Conservation (phyloP, 2,329 filamentous ascomycete species). For the Nothopassalora personata region DNA sequence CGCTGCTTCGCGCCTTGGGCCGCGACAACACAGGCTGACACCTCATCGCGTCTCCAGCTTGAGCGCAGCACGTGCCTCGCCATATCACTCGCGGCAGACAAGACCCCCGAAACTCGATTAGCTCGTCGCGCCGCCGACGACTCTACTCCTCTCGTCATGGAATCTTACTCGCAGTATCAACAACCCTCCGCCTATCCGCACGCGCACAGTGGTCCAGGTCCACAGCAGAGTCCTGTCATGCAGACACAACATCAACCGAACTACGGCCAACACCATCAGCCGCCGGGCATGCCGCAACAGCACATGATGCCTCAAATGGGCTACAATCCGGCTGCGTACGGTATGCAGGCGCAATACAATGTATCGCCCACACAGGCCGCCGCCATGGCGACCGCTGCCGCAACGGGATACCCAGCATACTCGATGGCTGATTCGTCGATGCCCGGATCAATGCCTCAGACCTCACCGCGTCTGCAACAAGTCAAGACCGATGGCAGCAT, state of each 20-base stretch:
- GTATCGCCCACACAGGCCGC: conserved; percentile 82
- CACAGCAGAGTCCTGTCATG: conserved; percentile 68
- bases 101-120: conserved; percentile 19
- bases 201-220: conserved; percentile 34
- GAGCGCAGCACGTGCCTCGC: conserved; percentile 9
- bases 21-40: conserved; percentile 21
- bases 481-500: conserved; percentile 54
- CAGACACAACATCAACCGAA: conserved; percentile 61
- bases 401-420: conserved; percentile 73
- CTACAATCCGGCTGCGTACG: conserved; percentile 65
- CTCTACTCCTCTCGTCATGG: conserved; percentile 35
- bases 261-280: conserved; percentile 51
- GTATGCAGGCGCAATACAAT: conserved; percentile 68
- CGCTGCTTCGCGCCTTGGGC: conserved; percentile 15
- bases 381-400: conserved; percentile 89
- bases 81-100: conserved; percentile 7
- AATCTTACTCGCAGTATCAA: conserved; percentile 45
- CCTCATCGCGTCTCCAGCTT: conserved; percentile 17
- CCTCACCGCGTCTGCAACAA: conserved; percentile 69
- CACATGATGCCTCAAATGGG: conserved; percentile 64
- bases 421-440: conserved; percentile 63
- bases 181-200: conserved; percentile 38
- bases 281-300: conserved; percentile 55
- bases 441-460: conserved; percentile 57
- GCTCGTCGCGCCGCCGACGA: conserved; percentile 9